Evolutionary conservation across 2,329 filamentous ascomycete genomes (phyloP), one percentile per base, ranked within the genome.

Genomic region (Penicillium sp.): DNA sequence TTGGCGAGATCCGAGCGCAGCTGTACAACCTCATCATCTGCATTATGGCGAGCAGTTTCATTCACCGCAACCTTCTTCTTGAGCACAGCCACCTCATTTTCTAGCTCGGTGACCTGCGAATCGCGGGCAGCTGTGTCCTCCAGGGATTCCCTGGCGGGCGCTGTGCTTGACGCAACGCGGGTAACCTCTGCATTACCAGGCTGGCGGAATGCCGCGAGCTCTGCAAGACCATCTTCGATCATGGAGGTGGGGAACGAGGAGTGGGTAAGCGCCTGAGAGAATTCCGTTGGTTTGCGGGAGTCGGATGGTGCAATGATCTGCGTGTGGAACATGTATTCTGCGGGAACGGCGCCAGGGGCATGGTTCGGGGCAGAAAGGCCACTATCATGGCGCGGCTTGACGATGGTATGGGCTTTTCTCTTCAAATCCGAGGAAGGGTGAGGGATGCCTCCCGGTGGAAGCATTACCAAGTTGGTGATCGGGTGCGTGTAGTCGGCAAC

Each of bases 401-500:
- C 81, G 24, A 97, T 81, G 1, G 81, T 82, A 50, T 79, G 76
- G 22, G 83, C 74, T 16, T 82, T 78, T 62, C 84, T 81, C 18
- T 80, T 81, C 68, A 66, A 65, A 46, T 59, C 61, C 35, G 65
- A 60, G 24, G 58, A 66, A 39, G 63, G 69, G 61, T 61, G 69
- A 29, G 75, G 71, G 65, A 80, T 79, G 57, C 77, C 76, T 72
- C 74, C 79, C 0, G 89, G 85, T 10, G 85, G 82, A 29, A 90
- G 78, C 73, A 94, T 89, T n/a, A 81, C 71, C 24, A 97, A 68
- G 64, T 95, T 96, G 11, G 90, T 94, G 34, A 96, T 86, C 18
- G 91, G 86, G 4, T 90, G 89, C 52, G 91, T 91, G 55, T 95
- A 81, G 56, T 88, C 89, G 2, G 84, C 81, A 45, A 93, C 68